A percentile compares a stretch with the other conserved stretches of the same genome.
These are phyloP conservation scores for Priceomyces melissophilus DNA, from an alignment of 805 yeast genomes.

Conservation along the genomic window DNA sequence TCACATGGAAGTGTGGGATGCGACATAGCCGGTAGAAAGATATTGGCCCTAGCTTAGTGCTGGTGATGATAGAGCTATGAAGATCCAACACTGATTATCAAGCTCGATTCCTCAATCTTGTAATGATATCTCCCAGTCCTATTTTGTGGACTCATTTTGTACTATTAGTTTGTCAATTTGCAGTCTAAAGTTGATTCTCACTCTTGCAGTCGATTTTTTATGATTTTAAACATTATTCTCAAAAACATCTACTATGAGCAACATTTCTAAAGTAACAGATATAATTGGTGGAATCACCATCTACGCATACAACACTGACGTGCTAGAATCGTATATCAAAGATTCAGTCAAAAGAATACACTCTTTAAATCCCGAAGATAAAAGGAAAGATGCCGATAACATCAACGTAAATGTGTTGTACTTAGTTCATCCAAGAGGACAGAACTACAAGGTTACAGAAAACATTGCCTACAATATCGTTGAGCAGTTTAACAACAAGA, in stretches of 20 bases:
- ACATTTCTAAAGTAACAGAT: conserved; percentile 1
- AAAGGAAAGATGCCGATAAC: conserved; percentile 4
- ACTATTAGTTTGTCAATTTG: no score
- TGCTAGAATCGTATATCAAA: conserved; percentile 23
- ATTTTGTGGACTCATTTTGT: no score
- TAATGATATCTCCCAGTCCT: no score
- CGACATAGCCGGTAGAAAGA: no score
- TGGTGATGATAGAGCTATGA: no score
- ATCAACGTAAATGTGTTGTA: conserved; percentile 40
- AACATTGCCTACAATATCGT: conserved; percentile 37
- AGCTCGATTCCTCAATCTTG: no score
- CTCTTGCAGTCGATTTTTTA: no score
- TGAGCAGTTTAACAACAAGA: conserved; percentile 19
- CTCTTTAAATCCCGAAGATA: conserved; percentile 1
- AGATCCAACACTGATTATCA: no score
- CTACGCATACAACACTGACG: conserved; percentile 40
- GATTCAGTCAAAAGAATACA: conserved; percentile 10
- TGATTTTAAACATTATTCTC: no score
- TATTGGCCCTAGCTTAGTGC: no score
- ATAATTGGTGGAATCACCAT: conserved; percentile 45
- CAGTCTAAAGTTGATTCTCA: no score
- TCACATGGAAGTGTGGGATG: no score
- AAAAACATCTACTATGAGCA: neutral
- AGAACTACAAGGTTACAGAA: conserved; percentile 35
- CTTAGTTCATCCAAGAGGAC: conserved; percentile 46